Evolutionary conservation across 1,284 basidiomycete species (phyloP).

Genomic region (Ceratobasidium sp.): DNA sequence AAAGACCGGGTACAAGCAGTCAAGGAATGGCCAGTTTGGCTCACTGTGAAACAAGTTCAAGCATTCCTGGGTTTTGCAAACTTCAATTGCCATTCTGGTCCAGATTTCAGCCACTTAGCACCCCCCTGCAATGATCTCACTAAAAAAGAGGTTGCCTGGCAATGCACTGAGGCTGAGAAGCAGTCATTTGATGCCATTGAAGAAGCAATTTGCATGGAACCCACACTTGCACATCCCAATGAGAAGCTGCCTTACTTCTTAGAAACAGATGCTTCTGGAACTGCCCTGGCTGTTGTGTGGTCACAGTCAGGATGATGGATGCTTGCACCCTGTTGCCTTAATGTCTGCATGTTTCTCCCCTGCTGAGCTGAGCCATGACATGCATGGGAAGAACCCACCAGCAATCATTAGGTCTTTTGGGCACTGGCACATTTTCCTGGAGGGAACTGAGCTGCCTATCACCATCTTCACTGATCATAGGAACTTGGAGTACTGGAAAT

Average conservation of each 20-base stretch:
- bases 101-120: slow-evolving; percentile 34
- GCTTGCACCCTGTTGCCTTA: slow-evolving; percentile 15
- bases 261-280: slow-evolving; percentile 1
- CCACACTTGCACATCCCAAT: background rate
- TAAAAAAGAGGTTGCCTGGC: slow-evolving; percentile 37
- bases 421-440: slow-evolving; percentile 45
- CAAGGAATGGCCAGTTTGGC: slow-evolving; percentile 44
- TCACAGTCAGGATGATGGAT: background rate
- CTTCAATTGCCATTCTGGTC: background rate
- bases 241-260: background rate
- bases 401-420: slow-evolving; percentile 36
- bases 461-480: slow-evolving; percentile 44
- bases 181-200: slow-evolving; percentile 46
- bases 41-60: background rate
- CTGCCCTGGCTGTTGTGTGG: background rate
- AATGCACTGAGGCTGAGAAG: slow-evolving; percentile 26
- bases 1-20: slow-evolving; percentile 46
- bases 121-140: slow-evolving; percentile 43
- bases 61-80: background rate
- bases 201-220: background rate
- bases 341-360: slow-evolving; percentile 23
- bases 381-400: slow-evolving; percentile 50
- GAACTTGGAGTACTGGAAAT: slow-evolving; percentile 45
- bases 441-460: slow-evolving; percentile 40
- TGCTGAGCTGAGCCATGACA: slow-evolving; percentile 48